phyloP scores from a whole-genome alignment of 176 grass and related monocot species.

The Hordeum marinum region DNA sequence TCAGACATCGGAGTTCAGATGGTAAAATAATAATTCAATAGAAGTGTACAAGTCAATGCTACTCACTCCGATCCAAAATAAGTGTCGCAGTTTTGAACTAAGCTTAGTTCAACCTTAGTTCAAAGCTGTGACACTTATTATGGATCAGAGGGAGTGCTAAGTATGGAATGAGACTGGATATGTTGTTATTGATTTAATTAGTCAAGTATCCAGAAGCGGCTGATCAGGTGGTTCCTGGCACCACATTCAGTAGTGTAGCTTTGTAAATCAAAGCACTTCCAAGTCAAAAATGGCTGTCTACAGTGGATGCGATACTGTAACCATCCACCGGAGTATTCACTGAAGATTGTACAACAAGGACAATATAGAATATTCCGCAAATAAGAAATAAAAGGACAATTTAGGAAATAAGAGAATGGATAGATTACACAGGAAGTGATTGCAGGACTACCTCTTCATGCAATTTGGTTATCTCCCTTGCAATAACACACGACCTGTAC shows the following conservation, averaged over 20 bases:
- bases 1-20: not conserved
- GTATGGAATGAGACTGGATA: not conserved
- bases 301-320: not conserved
- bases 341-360: not conserved
- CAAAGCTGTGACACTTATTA: too few species aligned
- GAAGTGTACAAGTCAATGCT: not conserved
- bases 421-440: slow-evolving; percentile 21
- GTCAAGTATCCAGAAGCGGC: not conserved
- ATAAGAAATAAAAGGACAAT: not conserved
- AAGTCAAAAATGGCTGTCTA: not conserved
- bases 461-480: slow-evolving; percentile 97
- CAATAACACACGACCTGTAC: slow-evolving; percentile 85
- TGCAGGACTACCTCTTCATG: slow-evolving; percentile 82
- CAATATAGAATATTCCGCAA: not conserved
- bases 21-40: not conserved
- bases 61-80: not conserved
- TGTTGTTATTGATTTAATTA: not conserved
- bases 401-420: not conserved
- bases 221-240: not conserved
- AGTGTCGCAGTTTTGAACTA: too few species aligned
- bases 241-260: not conserved
- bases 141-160: too few species aligned
- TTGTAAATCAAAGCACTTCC: not conserved
- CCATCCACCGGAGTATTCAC: not conserved
- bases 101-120: too few species aligned